Base-by-base conservation (phyloP, 2,329 filamentous ascomycete genomes). In the Penicillium brevicompactum region DNA sequence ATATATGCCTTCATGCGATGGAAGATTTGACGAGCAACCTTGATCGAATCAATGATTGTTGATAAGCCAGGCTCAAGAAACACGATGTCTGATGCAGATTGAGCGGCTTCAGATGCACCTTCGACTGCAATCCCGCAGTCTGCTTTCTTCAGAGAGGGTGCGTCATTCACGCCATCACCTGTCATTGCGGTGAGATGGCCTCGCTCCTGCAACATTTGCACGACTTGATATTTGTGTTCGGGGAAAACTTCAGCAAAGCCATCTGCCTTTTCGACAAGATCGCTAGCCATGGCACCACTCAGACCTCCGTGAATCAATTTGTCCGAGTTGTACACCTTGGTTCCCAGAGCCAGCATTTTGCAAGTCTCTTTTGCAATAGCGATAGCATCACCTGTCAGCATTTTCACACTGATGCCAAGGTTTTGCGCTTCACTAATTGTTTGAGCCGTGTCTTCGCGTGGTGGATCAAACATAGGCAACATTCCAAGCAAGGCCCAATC, bases 311-410 rank as follows among this genome's bases (percentile, higher is more conserved):
- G 86, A 66, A 90, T 89, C 63, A 91, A 83, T 77, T 87, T 87
- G 71, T 88, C 85, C 57, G 88, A 90, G 80, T 90, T 89, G 81
- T 91, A 91, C 63, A 91, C 88, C 81, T 90, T 90, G 72, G 88
- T 90, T 66, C 87, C 87, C 56, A 91, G 84, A 63, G 87, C 87
- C 72, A 91, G 82, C 86, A 90, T 90, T 80, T 90, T 89, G 84
- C 88, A 91, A 64, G 88, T 91, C 78, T 91, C 88, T 80, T 90
- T 90, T 56, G 88, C 88, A 63, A 91, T 91, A 67, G 88, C 87
- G 66, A 90, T 88, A 62, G 88, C 88, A 71, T 91, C 88, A 83
- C 88, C 88, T 78, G 88, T 91, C 75, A 91, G 80, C 88, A 91
- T 91, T 84, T 91, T 91, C 65, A 91, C 88, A 62, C 84, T 85